Conservation (phyloP, 805 yeast genomes). For the Ogataea ganodermae region DNA sequence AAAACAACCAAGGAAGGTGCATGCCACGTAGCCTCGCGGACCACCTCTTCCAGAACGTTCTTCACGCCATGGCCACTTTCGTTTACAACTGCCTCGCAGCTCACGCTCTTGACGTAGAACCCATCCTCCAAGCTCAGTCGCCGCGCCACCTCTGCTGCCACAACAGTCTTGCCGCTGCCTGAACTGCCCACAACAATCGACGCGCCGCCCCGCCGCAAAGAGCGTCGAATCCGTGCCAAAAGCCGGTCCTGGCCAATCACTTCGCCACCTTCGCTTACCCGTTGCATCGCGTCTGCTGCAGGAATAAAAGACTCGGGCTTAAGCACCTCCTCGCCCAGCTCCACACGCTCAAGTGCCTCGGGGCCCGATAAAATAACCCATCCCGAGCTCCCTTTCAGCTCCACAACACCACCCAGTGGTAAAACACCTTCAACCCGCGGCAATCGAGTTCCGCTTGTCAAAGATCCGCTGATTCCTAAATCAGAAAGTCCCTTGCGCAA, state of each 20-base stretch:
- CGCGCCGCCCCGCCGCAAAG: conserved; percentile 48
- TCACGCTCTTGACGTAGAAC: conserved; percentile 48
- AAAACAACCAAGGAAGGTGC: conserved; percentile 73
- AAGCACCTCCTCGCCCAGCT: conserved; percentile 51
- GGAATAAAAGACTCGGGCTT: conserved; percentile 44
- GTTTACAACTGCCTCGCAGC: conserved; percentile 57
- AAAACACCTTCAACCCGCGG: conserved; percentile 50
- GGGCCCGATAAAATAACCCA: conserved; percentile 30
- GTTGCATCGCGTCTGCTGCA: background rate
- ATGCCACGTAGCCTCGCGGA: conserved; percentile 58
- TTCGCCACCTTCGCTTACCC: background rate
- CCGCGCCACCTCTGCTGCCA: conserved; percentile 45
- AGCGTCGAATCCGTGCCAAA: conserved; percentile 41
- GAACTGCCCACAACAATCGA: conserved; percentile 68
- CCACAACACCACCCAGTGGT: conserved; percentile 63
- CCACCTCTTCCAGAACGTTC: conserved; percentile 49
- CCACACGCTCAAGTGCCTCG: conserved; percentile 36
- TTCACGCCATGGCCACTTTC: conserved; percentile 52
- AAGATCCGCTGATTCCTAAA: conserved; percentile 29
- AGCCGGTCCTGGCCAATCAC: conserved; percentile 61
- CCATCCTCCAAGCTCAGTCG: conserved; percentile 42
- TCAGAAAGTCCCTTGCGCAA: conserved; percentile 16
- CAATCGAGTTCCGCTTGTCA: conserved; percentile 53
- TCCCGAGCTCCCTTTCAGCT: conserved; percentile 41
- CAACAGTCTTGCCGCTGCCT: conserved; percentile 79